Percentiles rank a stretch among this genome's conserved stretches.
phyloP scores from a whole-genome alignment of 2,329 filamentous ascomycete species.

The Epichloe uncinata region DNA sequence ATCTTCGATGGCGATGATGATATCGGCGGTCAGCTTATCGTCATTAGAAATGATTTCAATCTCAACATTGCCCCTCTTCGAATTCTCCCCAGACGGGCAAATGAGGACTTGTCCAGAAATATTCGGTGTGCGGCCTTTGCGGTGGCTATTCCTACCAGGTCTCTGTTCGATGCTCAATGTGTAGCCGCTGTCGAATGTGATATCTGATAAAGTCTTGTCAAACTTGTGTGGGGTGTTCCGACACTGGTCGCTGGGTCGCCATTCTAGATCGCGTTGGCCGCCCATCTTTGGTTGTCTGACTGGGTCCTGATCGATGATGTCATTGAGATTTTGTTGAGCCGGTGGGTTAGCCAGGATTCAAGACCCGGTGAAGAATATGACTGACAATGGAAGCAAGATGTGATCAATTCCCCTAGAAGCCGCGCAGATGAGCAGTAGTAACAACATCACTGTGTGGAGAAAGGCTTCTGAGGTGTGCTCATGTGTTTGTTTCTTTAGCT shows the following conservation, averaged over 20 bases:
- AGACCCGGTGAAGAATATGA: not conserved
- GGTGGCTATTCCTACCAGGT: slow-evolving; percentile 11
- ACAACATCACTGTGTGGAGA: too few species aligned
- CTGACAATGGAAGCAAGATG: not conserved
- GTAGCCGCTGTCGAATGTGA: slow-evolving; percentile 23
- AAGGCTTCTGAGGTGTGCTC: too few species aligned
- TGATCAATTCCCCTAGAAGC: too few species aligned
- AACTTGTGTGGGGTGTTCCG: slow-evolving; percentile 12
- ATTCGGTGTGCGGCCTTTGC: slow-evolving; percentile 17
- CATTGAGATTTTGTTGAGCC: slow-evolving; percentile 8
- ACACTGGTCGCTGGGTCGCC: slow-evolving; percentile 16
- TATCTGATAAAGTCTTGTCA: slow-evolving; percentile 6
- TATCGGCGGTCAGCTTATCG: slow-evolving; percentile 21
- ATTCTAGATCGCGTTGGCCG: slow-evolving; percentile 12
- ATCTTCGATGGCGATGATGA: slow-evolving; percentile 20
- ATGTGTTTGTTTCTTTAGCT: too few species aligned
- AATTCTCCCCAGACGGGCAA: slow-evolving; percentile 20
- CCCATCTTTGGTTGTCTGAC: slow-evolving; percentile 12
- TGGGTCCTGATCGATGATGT: slow-evolving; percentile 13
- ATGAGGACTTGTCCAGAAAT: slow-evolving; percentile 34
- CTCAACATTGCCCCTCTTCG: slow-evolving; percentile 24
- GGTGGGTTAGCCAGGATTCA: not conserved
- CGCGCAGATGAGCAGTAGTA: too few species aligned
- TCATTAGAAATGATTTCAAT: slow-evolving; percentile 34
- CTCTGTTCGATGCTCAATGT: slow-evolving; percentile 28